Base-by-base conservation (phyloP, 768 basidiomycete species). In the Hygrophoropsis aurantiaca region DNA sequence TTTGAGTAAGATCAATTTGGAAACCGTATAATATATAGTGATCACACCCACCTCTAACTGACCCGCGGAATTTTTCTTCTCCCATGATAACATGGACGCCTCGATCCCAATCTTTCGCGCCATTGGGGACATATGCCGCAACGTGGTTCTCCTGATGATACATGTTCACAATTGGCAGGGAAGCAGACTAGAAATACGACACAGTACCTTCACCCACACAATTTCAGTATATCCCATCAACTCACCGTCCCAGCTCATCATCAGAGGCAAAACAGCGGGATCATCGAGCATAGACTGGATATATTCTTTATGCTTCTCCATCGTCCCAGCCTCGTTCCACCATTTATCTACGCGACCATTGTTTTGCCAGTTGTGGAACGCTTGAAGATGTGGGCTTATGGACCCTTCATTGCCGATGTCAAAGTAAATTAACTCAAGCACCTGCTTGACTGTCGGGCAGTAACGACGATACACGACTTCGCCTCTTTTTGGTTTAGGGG, bases 311-410 rank as follows among this genome's bases (percentile, higher is more conserved):
- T 78, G 77, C 41, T 70, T 58, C 50, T 74, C 71, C 21, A 75
- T 53, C n/a, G 65, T 58, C 0, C 77, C 78, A 13, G 58, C 50
- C 54, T 79, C 76, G 16, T 67, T 67, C 77, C 78, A 79, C 4
- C 67, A 74, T 2, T 48, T 55, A 44, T 71, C 71, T 8, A 79
- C 72, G 7, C 75, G 70, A n/a, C 69, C 69, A 39, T 65, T 62
- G 47, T 79, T 79, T 39, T 78, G 78, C 77, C 77, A 79, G 40
- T 57, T 61, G 40, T 74, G 69, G 58, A 75, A 79, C 13, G 71
- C 64, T 4, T 67, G 69, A 45, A 79, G 59, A 45, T 78, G 76
- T 24, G 50, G 54, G 5, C 51, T 49, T 16, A 41, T 23, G 39
- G 43, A 42, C 11, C 20, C 53, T 5, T 44, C 57, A 16, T 4